Evolutionary conservation across 2,329 filamentous ascomycete species (phyloP), one percentile per base, ranked within the genome.

Genomic region (Ophiostoma novo-ulmi): DNA sequence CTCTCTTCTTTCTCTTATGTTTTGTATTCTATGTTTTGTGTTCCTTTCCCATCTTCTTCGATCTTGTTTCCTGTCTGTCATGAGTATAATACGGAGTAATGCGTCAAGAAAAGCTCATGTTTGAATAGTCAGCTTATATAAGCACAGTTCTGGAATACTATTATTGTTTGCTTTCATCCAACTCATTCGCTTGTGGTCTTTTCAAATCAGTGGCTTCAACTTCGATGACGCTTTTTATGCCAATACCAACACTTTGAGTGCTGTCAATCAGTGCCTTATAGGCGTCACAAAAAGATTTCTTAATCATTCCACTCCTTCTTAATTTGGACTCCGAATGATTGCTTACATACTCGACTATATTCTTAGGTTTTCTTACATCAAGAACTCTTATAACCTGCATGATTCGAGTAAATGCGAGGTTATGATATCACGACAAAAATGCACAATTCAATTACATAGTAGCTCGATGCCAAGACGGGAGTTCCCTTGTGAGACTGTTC

Each of bases 291-390:
- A 31, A 31, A 31, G 31, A 3, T 3, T 31, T 31, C 52, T 58
- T 26, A 26, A 7, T 14, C 52, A 26, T 58, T 58, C 2, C 52
- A 11, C 52, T 22, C n/a, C 52, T 58, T 26, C n/a, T 26, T 5
- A 10, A 31, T 58, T 58, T 58, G 52, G 22, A 13, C 52, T 58
- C 52, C 52, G 52, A 58, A 58, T 5, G 8, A 10, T 14, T 58
- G 52, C 52, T 58, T 58, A 58, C 52, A 48, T 58, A 58, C 22
- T 26, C 52, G 52, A 26, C 44, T 48, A 48, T 48, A 48, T n/a
- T 48, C 44, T 48, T n/a, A 20, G 5, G 7, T 48, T 48, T 48
- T 5, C 20, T 48, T 17, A 8, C 44, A n/a, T 48, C 17, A 20
- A 48, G 7, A 48, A 7, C 44, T 48, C 17, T 17, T 48, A 17